Evolutionary conservation across 306 rosid genomes (phyloP).

Genomic region (Myrica gale): DNA sequence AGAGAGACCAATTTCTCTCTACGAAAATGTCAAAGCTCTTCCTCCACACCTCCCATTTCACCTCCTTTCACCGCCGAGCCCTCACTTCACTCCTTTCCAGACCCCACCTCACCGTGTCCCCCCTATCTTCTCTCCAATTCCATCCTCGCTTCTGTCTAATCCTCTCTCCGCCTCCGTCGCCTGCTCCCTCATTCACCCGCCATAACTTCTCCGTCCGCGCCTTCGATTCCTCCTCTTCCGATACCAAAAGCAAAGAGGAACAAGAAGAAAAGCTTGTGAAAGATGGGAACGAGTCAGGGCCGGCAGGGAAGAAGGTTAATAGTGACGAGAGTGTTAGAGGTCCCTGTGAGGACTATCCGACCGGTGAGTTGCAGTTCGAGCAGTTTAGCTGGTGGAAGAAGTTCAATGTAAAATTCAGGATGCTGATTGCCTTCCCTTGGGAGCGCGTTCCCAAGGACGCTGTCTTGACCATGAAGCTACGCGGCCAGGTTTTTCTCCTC

Average conservation of each 20-base stretch:
- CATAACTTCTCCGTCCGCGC: constrained; percentile 41
- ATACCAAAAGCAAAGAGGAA: constrained; percentile 20
- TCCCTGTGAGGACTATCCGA: constrained; percentile 47
- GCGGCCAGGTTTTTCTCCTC: constrained; percentile 67
- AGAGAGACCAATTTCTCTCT: not conserved
- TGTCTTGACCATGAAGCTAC: constrained; percentile 72
- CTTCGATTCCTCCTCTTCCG: constrained; percentile 39
- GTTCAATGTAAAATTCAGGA: constrained; percentile 60
- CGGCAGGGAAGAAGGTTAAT: constrained; percentile 15
- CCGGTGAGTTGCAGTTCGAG: constrained; percentile 60
- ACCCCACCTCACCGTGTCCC: constrained; percentile 1
- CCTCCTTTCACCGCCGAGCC: constrained; percentile 30
- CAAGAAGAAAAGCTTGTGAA: not conserved
- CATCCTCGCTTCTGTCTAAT: constrained; percentile 29
- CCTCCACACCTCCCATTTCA: constrained; percentile 42
- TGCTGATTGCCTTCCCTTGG: constrained; percentile 81
- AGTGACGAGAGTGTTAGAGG: constrained; percentile 23
- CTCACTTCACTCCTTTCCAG: constrained; percentile 15
- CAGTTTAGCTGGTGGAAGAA: constrained; percentile 58
- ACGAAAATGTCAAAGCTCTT: constrained; percentile 64
- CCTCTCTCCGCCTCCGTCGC: constrained; percentile 21
- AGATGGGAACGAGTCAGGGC: constrained; percentile 2
- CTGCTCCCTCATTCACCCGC: constrained; percentile 13
- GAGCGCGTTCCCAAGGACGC: constrained; percentile 73
- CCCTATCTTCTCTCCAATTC: constrained; percentile 21